Evolutionary conservation across 176 grass and related monocot species (phyloP).

Genomic region (Ensete glaucum): DNA sequence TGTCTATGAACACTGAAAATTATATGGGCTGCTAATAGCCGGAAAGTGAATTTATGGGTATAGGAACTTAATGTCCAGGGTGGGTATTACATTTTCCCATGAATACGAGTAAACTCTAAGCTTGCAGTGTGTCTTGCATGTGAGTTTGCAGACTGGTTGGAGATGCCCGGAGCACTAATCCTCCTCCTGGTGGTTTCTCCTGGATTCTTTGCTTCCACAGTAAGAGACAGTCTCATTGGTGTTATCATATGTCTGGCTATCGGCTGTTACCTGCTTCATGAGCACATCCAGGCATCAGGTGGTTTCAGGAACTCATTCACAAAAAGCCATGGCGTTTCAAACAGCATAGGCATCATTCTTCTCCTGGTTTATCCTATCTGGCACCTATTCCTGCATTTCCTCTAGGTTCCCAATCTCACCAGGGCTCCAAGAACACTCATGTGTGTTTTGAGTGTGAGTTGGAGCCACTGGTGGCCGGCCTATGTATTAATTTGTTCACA

Average conservation of each 20-base stretch:
- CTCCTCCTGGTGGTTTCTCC: slow-evolving; percentile 77
- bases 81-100: neutral
- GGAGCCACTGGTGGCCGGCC: no score
- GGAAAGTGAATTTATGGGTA: no score
- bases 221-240: slow-evolving; percentile 36
- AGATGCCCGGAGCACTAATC: slow-evolving; percentile 58
- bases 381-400: slow-evolving; percentile 29
- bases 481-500: no score
- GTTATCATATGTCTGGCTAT: slow-evolving; percentile 53
- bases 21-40: no score
- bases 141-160: slow-evolving; percentile 49
- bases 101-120: neutral
- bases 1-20: no score
- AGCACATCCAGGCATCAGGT: slow-evolving; percentile 71
- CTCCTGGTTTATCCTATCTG: slow-evolving; percentile 84
- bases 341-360: slow-evolving; percentile 64
- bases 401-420: slow-evolving; percentile 14
- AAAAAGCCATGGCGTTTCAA: slow-evolving; percentile 60
- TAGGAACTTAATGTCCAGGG: no score
- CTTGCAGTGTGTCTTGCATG: slow-evolving; percentile 5
- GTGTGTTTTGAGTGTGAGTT: no score
- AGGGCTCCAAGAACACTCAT: neutral
- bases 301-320: slow-evolving; percentile 83
- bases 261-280: slow-evolving; percentile 84
- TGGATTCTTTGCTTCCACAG: slow-evolving; percentile 37